Evolutionary conservation across 495 filamentous ascomycete genomes (phyloP).

Genomic region (Neurospora tetrasperma): DNA sequence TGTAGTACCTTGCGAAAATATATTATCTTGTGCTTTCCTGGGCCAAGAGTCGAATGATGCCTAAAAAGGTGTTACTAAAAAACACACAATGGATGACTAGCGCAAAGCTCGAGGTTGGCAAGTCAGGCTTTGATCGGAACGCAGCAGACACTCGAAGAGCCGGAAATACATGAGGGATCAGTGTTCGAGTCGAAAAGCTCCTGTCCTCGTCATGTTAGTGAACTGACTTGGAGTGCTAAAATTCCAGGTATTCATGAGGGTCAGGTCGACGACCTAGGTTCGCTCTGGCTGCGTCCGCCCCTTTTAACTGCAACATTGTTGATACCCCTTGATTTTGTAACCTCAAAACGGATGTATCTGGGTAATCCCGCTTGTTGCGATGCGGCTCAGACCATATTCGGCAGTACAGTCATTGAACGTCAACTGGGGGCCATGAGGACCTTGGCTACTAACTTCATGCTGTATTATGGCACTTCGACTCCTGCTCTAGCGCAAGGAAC

Average conservation of each 20-base stretch:
- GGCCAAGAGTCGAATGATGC: background rate
- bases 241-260: no score
- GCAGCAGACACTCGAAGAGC: background rate
- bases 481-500: background rate
- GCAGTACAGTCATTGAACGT: no score
- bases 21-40: background rate
- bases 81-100: background rate
- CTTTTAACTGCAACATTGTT: no score
- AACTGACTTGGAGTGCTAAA: no score
- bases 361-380: no score
- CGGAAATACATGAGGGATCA: background rate
- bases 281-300: no score
- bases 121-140: background rate
- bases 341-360: no score
- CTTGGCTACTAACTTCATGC: background rate
- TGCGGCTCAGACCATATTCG: no score
- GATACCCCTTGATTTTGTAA: no score
- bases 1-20: background rate
- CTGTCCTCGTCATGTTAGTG: background rate
- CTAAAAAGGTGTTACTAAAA: background rate
- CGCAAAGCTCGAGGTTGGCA: background rate
- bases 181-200: background rate
- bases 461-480: background rate
- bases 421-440: background rate
- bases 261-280: no score